Percentiles rank a stretch among this genome's conserved stretches.
Conservation (phyloP, 257 asterid genomes). For the Jaltomata sinuosa region DNA sequence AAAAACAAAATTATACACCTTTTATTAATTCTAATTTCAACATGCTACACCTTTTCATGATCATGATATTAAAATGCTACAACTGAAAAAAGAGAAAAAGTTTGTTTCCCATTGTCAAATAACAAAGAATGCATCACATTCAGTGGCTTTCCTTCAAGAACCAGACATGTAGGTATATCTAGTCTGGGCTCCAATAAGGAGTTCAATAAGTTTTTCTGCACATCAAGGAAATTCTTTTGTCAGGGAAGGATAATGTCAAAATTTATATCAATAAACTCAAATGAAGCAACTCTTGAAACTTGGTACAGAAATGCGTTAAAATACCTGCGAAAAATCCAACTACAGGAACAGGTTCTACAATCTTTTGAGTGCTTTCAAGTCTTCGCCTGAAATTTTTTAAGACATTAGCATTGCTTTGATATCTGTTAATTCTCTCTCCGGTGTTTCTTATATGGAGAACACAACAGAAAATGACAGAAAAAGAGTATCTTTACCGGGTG, state of each 20-base stretch:
- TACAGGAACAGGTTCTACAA: slow-evolving; percentile 70
- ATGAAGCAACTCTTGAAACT: neutral
- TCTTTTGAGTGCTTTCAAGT: slow-evolving; percentile 59
- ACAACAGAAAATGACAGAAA: neutral
- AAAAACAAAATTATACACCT: neutral
- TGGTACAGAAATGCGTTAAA: neutral
- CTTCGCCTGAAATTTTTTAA: slow-evolving; percentile 48
- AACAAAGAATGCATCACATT: neutral
- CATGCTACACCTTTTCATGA: neutral
- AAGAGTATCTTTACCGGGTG: slow-evolving; percentile 47
- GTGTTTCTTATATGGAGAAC: neutral
- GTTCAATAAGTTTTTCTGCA: slow-evolving; percentile 87
- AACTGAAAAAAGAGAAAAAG: neutral
- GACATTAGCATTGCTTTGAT: slow-evolving; percentile 6
- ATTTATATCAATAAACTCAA: neutral
- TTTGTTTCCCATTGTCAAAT: neutral
- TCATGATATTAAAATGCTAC: neutral
- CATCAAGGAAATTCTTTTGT: neutral
- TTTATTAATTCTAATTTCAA: neutral
- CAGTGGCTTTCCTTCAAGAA: slow-evolving; percentile 35
- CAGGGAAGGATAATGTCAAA: neutral
- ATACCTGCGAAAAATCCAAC: slow-evolving; percentile 76
- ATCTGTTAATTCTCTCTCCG: neutral
- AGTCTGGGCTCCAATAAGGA: slow-evolving; percentile 86
- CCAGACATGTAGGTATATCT: slow-evolving; percentile 98